Base-by-base conservation (phyloP, 805 yeast species). In the Candida gorgasii region DNA sequence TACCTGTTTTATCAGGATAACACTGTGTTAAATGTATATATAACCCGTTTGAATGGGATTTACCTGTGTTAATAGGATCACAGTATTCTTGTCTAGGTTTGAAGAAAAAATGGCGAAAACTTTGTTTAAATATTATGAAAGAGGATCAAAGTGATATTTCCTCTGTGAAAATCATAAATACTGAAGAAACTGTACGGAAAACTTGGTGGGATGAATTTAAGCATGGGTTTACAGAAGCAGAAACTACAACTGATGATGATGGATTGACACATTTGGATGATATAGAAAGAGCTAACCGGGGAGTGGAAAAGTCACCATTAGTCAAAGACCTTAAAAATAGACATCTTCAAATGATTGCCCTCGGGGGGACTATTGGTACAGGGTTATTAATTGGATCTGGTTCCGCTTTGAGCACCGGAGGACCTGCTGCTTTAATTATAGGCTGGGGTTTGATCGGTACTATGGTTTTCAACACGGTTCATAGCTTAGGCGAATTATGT, bases 291-390 rank as follows among this genome's bases (percentile, higher is more conserved):
- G 72, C 70, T 15, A 65, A 67, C 39, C 47, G 53, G 4, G 67
- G 62, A 26, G 59, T 67, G 14, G 50, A 54, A 20, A 48, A 44
- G 81, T 49, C 60, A 37, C 72, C 69, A 6, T 62, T 69, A 66
- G 65, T 63, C 32, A 60, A 78, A 50, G 68, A 72, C 26, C 62
- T 77, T 45, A 67, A 68, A 46, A 52, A 56, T 42, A 67, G 80
- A 55, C 80, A 76, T 43, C 65, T 76, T 43, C 84, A 79, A 59
- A 77, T 82, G 82, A 78, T 82, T 47, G 83, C 88, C 28, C 73
- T 83, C 42, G 89, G 86, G 42, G 86, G 87, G 49, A 75, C 83
- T 47, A 78, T 83, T 44, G 88, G 89, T 55, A 81, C 87, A 8
- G 80, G 79, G 33, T 59, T 75, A 38, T 68, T 75, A 47, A 67